phyloP scores from a whole-genome alignment of 2,329 filamentous ascomycete genomes.

The Ophiocordyceps camponoti-saundersi region DNA sequence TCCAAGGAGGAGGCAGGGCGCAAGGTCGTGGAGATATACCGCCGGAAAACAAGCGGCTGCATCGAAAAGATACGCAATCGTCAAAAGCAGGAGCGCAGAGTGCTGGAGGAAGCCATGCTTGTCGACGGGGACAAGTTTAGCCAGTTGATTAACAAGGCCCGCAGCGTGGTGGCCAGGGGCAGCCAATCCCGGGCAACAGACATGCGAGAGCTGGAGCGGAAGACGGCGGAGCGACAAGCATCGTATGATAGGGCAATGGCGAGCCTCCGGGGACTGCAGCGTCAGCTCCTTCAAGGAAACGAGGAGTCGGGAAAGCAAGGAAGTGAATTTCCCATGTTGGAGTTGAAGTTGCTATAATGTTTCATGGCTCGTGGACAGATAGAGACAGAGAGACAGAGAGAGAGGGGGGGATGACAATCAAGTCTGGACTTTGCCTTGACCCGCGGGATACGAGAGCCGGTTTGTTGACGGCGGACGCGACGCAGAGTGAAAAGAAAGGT shows the following conservation, averaged over 20 bases:
- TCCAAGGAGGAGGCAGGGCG: slow-evolving; percentile 7
- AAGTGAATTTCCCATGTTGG: background rate
- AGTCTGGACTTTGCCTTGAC: too few species aligned
- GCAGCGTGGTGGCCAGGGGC: slow-evolving; percentile 2
- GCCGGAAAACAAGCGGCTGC: slow-evolving; percentile 5
- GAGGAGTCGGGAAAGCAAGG: background rate
- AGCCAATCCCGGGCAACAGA: slow-evolving; percentile 1
- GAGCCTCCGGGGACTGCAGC: slow-evolving; percentile 8
- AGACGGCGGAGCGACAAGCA: slow-evolving; percentile 3
- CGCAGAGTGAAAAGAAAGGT: background rate
- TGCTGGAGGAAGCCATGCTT: slow-evolving; percentile 4
- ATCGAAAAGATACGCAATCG: slow-evolving; percentile 8
- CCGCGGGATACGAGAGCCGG: background rate
- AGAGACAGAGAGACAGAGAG: background rate
- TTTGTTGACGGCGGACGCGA: background rate
- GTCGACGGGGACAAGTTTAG: slow-evolving; percentile 7
- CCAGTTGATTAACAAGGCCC: slow-evolving; percentile 2
- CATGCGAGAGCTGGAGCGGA: slow-evolving; percentile 4
- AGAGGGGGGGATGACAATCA: background rate
- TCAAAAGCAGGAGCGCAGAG: slow-evolving; percentile 6
- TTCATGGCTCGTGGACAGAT: background rate
- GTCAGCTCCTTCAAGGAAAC: slow-evolving; percentile 4
- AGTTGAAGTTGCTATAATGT: background rate
- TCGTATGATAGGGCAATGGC: slow-evolving; percentile 5
- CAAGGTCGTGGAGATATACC: slow-evolving; percentile 8